Percentiles rank a stretch among this genome's conserved stretches.
Conservation (phyloP, 2,329 filamentous ascomycete genomes). For the Teratosphaeria destructans region DNA sequence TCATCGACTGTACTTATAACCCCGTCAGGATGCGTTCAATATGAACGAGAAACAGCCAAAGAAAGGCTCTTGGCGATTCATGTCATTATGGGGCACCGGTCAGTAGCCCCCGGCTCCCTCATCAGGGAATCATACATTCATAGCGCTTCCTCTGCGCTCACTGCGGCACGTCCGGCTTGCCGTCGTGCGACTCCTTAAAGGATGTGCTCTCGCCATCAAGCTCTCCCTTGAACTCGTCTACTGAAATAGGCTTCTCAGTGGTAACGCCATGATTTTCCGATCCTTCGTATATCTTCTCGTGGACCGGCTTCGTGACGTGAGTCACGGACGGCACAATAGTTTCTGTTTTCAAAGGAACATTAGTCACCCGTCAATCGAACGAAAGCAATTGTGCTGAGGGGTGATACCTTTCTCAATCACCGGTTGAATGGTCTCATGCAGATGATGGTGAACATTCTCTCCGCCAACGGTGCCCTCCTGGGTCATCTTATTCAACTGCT, state of each 20-base stretch:
- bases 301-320: slow-evolving; percentile 17
- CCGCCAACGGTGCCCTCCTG: slow-evolving; percentile 9
- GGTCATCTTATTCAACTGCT: slow-evolving; percentile 7
- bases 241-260: slow-evolving; percentile 10
- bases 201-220: slow-evolving; percentile 5
- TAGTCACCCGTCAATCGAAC: background rate
- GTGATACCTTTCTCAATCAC: slow-evolving; percentile 19
- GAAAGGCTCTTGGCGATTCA: background rate
- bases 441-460: slow-evolving; percentile 18
- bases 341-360: slow-evolving; percentile 4
- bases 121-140: background rate
- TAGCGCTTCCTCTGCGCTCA: background rate
- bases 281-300: slow-evolving; percentile 15
- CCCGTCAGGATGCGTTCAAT: background rate
- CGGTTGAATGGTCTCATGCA: slow-evolving; percentile 19
- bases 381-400: background rate
- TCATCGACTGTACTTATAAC: background rate
- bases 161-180: background rate
- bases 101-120: background rate
- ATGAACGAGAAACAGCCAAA: background rate
- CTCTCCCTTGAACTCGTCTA: slow-evolving; percentile 15
- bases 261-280: slow-evolving; percentile 16
- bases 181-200: background rate
- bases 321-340: slow-evolving; percentile 13
- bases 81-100: background rate